A percentile compares a stretch with the other conserved stretches of the same genome.
Conservation (phyloP, 441 rosid genomes). For the Sinapis alba region DNA sequence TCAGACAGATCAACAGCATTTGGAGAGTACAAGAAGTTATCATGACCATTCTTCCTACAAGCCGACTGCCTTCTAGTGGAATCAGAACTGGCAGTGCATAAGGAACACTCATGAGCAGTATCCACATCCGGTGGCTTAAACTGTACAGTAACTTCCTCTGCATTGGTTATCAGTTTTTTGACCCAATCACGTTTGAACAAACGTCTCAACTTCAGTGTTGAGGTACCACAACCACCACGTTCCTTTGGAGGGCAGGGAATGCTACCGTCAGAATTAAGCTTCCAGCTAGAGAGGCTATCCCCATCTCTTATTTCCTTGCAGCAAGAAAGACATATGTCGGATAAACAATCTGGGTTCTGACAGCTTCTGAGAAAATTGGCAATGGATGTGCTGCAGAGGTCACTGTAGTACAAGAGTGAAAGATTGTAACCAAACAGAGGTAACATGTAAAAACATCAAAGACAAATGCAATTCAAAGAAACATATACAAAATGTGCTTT, state of each 20-base stretch:
- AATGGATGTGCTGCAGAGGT: conserved; percentile 91
- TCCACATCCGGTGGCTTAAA: conserved; percentile 40
- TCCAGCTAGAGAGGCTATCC: conserved; percentile 44
- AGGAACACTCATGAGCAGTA: conserved; percentile 24
- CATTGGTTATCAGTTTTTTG: conserved; percentile 45
- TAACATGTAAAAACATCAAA: background rate
- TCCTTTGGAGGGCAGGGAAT: conserved; percentile 70
- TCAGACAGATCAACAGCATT: conserved; percentile 44
- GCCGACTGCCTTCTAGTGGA: conserved; percentile 48
- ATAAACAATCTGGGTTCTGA: conserved; percentile 53
- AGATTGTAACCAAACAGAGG: conserved; percentile 1
- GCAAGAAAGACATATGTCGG: conserved; percentile 80
- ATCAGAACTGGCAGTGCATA: conserved; percentile 13
- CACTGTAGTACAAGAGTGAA: conserved; percentile 45
- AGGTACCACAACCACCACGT: conserved; percentile 76
- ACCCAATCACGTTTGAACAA: conserved; percentile 63
- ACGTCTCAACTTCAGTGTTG: conserved; percentile 65
- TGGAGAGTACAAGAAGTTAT: conserved; percentile 70
- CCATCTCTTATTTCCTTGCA: conserved; percentile 61
- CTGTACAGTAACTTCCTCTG: conserved; percentile 33
- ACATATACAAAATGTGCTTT: background rate
- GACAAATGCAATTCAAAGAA: background rate
- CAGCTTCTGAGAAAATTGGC: conserved; percentile 77
- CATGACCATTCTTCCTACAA: conserved; percentile 58
- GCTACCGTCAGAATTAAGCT: conserved; percentile 53